phyloP scores from a whole-genome alignment of 495 filamentous ascomycete genomes.

The Penicillium roqueforti region DNA sequence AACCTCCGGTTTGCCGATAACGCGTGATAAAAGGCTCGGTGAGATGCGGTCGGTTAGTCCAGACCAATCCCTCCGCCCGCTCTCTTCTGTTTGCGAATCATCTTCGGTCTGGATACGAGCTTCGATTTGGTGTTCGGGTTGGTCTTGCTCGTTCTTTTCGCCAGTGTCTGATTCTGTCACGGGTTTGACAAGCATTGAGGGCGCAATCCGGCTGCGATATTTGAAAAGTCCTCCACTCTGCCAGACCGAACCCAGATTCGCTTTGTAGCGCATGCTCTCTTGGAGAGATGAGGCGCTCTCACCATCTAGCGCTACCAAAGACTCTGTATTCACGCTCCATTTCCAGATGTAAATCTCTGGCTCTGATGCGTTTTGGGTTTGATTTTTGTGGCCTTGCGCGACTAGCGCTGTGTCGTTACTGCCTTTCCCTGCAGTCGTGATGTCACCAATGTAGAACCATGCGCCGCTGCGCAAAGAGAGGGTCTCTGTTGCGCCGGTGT shows the following conservation, averaged over 20 bases:
- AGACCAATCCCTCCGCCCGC: constrained; percentile 38
- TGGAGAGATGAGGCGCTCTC: constrained; percentile 26
- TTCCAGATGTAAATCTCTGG: constrained; percentile 42
- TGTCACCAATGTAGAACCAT: constrained; percentile 55
- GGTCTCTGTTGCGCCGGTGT: constrained; percentile 52
- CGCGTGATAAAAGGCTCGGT: constrained; percentile 34
- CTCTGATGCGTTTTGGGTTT: not conserved
- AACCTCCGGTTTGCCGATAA: constrained; percentile 33
- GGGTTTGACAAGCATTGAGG: constrained; percentile 18
- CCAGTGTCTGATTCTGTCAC: not conserved
- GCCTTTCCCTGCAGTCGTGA: constrained; percentile 12
- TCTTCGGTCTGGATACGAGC: constrained; percentile 17
- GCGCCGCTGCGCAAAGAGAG: constrained; percentile 56
- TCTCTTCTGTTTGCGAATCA: constrained; percentile 31
- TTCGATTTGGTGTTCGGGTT: not conserved
- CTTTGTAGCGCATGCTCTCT: constrained; percentile 40
- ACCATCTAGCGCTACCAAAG: constrained; percentile 23
- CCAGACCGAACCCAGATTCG: constrained; percentile 41
- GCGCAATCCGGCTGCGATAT: constrained; percentile 39
- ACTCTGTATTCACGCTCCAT: constrained; percentile 40
- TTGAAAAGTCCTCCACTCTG: constrained; percentile 39
- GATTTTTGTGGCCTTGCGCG: not conserved
- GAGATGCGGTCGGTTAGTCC: constrained; percentile 40
- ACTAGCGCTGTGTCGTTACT: constrained; percentile 16
- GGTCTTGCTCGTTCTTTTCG: constrained; percentile 1